Percentiles rank a stretch among this genome's conserved stretches.
phyloP scores from a whole-genome alignment of 805 yeast genomes.

The Candida lessepsii region DNA sequence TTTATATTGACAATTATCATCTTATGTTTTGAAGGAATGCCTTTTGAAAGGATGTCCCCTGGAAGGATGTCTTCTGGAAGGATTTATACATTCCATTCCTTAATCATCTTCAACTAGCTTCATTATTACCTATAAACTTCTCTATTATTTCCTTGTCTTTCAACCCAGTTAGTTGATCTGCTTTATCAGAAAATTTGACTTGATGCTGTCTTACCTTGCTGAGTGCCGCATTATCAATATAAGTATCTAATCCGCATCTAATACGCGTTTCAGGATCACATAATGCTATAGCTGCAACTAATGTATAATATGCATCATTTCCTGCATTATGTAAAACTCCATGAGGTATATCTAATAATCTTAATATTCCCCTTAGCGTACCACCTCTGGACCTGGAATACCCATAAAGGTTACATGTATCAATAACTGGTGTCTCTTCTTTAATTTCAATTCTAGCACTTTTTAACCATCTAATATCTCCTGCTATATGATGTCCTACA shows the following conservation, averaged over 20 bases:
- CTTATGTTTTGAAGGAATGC: too few relatives aligned
- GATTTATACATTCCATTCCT: too few relatives aligned
- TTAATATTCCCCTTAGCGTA: constrained; percentile 46
- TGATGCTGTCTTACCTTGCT: background rate
- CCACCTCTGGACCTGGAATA: constrained; percentile 41
- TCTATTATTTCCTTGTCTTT: background rate
- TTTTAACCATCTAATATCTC: constrained; percentile 54
- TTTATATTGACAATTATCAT: too few relatives aligned
- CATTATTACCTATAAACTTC: background rate
- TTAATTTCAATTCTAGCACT: constrained; percentile 50
- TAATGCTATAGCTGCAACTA: constrained; percentile 48
- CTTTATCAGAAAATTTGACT: constrained; percentile 12
- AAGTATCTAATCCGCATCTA: constrained; percentile 18
- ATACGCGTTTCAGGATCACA: constrained; percentile 47
- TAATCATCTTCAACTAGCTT: too few relatives aligned
- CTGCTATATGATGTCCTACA: constrained; percentile 60
- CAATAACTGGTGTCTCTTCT: constrained; percentile 28
- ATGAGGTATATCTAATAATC: constrained; percentile 52
- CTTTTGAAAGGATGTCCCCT: too few relatives aligned
- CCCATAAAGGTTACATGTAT: constrained; percentile 49
- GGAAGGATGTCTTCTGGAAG: too few relatives aligned
- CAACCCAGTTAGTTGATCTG: background rate
- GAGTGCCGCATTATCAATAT: constrained; percentile 11
- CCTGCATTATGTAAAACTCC: constrained; percentile 68
- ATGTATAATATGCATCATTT: constrained; percentile 66